Conservation (phyloP, 2,329 filamentous ascomycete species). For the Colletotrichum sidae region DNA sequence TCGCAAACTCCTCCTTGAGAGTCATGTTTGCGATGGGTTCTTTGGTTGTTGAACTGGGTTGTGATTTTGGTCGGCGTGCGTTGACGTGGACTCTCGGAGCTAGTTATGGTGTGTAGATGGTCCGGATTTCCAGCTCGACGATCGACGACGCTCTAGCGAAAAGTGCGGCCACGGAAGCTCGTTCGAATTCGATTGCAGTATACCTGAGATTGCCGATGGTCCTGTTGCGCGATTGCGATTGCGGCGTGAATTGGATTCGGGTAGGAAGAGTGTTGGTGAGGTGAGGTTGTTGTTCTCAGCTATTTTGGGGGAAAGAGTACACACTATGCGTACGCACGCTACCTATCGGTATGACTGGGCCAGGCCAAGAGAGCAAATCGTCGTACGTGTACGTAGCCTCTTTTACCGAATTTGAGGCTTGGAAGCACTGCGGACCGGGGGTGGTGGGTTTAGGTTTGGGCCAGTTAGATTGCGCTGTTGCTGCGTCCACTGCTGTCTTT, state of each 20-base stretch:
- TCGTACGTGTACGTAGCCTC: conserved; percentile 39
- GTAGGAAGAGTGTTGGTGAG: conserved; percentile 2
- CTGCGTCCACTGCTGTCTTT: neutral
- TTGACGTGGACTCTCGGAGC: conserved; percentile 36
- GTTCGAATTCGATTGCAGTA: neutral
- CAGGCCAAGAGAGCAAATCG: conserved; percentile 10
- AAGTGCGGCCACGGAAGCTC: neutral
- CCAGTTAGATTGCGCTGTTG: conserved; percentile 15
- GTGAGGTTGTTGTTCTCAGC: conserved; percentile 32
- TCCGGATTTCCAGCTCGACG: conserved; percentile 22
- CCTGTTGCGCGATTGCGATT: no score
- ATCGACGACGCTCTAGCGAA: conserved; percentile 4
- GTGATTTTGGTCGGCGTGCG: conserved; percentile 35
- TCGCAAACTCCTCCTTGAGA: conserved; percentile 78
- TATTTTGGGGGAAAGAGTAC: conserved; percentile 26
- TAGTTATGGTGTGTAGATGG: conserved; percentile 35
- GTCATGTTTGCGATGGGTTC: conserved; percentile 66
- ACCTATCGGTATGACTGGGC: no score
- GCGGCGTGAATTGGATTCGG: neutral
- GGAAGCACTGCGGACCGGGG: conserved; percentile 21
- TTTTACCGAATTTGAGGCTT: conserved; percentile 36
- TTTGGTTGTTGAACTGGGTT: conserved; percentile 16
- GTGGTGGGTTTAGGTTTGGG: conserved; percentile 16
- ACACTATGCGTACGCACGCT: neutral
- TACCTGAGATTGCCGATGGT: neutral